Base-by-base conservation (phyloP, 257 asterid species). In the Oldenlandia corymbosa region DNA sequence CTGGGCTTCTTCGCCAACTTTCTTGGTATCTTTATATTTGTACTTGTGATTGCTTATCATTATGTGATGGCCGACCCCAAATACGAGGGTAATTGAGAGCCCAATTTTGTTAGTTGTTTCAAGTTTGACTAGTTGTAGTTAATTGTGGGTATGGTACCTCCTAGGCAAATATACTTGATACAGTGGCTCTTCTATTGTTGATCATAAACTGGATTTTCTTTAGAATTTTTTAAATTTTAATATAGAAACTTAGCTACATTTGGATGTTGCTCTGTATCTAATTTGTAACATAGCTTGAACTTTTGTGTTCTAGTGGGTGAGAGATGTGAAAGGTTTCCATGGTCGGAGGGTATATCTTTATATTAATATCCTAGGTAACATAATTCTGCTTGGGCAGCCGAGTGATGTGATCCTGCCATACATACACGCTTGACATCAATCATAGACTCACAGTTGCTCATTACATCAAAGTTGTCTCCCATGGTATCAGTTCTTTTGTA, bases 1-100 rank as follows among this genome's bases (percentile, higher is more conserved):
- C 75, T 92, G 72, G 97, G 99, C 58, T 92, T 92, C 84, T 78
- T 92, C 56, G 99, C 99, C 91, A 92, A 92, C 72, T 83, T 92
- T 72, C 96, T 92, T 23, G 99, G 99, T 12, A 85, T 92, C 68
- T 85, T 85, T 75, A 85, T 90, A 43, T 89, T 92, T 64, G 76
- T 76, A 37, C 82, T 89, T 79, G 97, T 92, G 70, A 81, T 92
- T 52, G 96, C 96, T 45, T 92, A 92, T 69, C 97, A 92, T 64
- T 89, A 87, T 43, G 99, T 92, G 66, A 68, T 85, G 88, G 97
- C 94, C 2, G 97, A 92, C 74, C 95, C 96, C 1, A 90, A 92
- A 60, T 90, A 92, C 47, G 97, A 87, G 80, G 94, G 85, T 73
- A 92, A 85, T 75, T 92, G 82, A 68, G 72, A 62, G 71, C 62